A percentile compares a stretch with the other conserved stretches of the same genome.
Evolutionary conservation across 169 alveolate genomes (phyloP).

Genomic region (Miamiensis avidus): DNA sequence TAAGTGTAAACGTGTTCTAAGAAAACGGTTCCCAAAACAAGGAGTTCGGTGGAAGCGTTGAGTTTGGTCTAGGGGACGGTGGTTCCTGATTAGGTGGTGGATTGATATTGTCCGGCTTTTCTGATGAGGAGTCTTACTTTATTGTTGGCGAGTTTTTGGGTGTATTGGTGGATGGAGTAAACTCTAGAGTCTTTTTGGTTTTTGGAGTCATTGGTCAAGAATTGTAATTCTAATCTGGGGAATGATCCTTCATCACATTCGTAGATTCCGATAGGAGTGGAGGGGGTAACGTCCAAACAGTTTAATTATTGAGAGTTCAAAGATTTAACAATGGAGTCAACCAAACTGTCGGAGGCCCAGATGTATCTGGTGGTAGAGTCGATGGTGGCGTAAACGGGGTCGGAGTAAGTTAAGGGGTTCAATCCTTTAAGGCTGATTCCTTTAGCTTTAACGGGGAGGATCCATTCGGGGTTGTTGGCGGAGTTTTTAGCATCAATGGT

Average conservation of each 20-base stretch:
- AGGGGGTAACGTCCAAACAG: background rate
- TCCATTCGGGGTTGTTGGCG: background rate
- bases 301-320: background rate
- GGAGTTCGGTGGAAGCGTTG: background rate
- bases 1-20: background rate
- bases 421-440: background rate
- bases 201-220: background rate
- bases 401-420: background rate
- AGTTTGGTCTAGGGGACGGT: background rate
- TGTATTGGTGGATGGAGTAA: background rate
- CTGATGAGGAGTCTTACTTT: background rate
- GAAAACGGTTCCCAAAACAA: background rate
- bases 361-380: background rate
- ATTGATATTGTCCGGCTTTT: background rate
- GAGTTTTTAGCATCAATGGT: background rate
- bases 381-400: background rate
- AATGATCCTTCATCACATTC: background rate
- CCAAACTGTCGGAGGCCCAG: background rate
- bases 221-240: background rate
- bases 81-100: background rate
- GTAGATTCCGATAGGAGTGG: background rate
- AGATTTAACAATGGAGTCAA: background rate
- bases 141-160: background rate
- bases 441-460: background rate
- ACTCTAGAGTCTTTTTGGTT: background rate